Base-by-base conservation (phyloP, 2,329 filamentous ascomycete species). In the Clonostachys chloroleuca region DNA sequence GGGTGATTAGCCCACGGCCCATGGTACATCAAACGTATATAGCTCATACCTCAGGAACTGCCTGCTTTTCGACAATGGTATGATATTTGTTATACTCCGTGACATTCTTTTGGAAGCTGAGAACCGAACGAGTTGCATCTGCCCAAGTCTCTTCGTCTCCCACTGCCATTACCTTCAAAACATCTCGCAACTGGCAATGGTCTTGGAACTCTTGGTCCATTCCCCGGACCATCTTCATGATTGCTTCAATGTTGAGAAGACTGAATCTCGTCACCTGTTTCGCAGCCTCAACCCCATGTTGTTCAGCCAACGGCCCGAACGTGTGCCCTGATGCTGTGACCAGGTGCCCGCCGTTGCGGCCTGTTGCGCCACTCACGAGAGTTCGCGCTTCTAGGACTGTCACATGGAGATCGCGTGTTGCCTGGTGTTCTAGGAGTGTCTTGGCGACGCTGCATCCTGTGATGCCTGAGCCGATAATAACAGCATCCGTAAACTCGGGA, bases 291-390 rank as follows among this genome's bases (percentile, higher is more conserved):
- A 39, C 13, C 36, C 36, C 17, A n/a, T 18, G 36, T n/a, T 18
- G 36, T n/a, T 39, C 24, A 30, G 52, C 50, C 13, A 51, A 47
- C 6, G 52, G 50, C 13, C 52, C 53, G 43, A 70, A 74, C 18
- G 66, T 53, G 48, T 70, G 64, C 43, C 73, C 67, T 4, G 70
- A 63, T 24, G 62, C 43, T 18, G 54, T 55, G 12, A 56, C 56
- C 7, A 63, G 49, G 9, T 61, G 58, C 1, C 61, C 61, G 0
- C 61, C 61, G 34, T 63, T 63, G 3, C 61, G 55, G 4, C 61
- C 61, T 3, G 60, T 63, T 3, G 61, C 60, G 7, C 60, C 59
- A 37, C 59, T 62, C 9, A 54, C 51, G 5, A 60, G 54, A 7
- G 52, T 56, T 12, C 60, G 51, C 1, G 60, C 61, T 36, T 64